phyloP scores from a whole-genome alignment of 176 grass and related monocot genomes.

The Chloris gayana region DNA sequence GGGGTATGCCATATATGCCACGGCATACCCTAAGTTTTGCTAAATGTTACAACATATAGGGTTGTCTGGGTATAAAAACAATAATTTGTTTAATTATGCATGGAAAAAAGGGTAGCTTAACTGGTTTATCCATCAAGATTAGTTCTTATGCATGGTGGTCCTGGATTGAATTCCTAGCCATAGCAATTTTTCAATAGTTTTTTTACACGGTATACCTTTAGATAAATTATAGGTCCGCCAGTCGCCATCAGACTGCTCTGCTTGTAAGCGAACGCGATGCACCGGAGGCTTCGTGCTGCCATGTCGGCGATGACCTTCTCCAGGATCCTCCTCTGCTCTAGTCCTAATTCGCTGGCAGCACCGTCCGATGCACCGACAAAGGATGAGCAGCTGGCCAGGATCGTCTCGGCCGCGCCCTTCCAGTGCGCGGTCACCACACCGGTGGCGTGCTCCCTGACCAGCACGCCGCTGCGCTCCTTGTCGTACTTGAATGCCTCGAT shows the following conservation, averaged over 20 bases:
- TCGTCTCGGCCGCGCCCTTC: slow-evolving; percentile 90
- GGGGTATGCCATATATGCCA: no score
- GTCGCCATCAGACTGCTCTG: slow-evolving; percentile 13
- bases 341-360: slow-evolving; percentile 17
- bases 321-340: slow-evolving; percentile 35
- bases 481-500: slow-evolving; percentile 87
- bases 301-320: slow-evolving; percentile 64
- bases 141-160: no score
- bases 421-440: slow-evolving; percentile 53
- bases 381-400: slow-evolving; percentile 51
- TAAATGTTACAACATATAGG: no score
- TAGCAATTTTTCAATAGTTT: no score
- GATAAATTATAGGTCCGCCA: no score
- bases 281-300: slow-evolving; percentile 57
- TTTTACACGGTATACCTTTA: no score
- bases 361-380: slow-evolving; percentile 49
- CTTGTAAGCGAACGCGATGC: slow-evolving; percentile 84
- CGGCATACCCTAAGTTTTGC: no score
- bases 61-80: no score
- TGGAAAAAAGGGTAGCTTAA: no score
- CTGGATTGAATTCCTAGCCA: no score
- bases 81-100: no score
- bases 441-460: slow-evolving; percentile 42
- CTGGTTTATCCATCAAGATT: no score
- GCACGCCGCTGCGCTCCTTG: slow-evolving; percentile 79